Evolutionary conservation across 352 stramenopile species (phyloP).

Genomic region (Poterioochromonas sp.): DNA sequence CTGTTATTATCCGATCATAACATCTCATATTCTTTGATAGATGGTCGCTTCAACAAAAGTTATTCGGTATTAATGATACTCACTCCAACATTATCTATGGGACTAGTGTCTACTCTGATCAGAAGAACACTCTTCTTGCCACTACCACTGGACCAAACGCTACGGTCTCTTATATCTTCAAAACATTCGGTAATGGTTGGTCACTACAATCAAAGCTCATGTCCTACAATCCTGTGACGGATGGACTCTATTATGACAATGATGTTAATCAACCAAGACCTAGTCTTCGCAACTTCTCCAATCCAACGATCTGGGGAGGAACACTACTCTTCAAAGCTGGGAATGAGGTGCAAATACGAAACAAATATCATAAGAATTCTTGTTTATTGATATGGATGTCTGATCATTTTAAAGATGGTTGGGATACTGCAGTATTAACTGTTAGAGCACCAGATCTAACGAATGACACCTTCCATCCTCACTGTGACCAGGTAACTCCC

Average conservation of each 20-base stretch:
- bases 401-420: conserved; percentile 26
- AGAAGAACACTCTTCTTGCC: neutral
- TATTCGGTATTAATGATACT: conserved; percentile 7
- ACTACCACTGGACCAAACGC: neutral
- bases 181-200: conserved; percentile 9
- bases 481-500: neutral
- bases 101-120: neutral
- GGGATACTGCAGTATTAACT: conserved; percentile 26
- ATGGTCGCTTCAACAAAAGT: conserved; percentile 28
- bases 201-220: neutral
- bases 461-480: conserved; percentile 18
- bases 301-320: neutral
- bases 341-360: conserved; percentile 10
- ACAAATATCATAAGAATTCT: neutral
- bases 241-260: neutral
- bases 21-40: too few relatives aligned
- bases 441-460: neutral
- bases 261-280: neutral
- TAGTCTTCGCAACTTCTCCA: neutral
- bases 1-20: too few relatives aligned
- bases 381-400: conserved; percentile 14
- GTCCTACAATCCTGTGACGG: neutral
- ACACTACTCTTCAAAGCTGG: neutral
- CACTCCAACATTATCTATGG: neutral
- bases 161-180: conserved; percentile 1